Evolutionary conservation across 306 rosid genomes (phyloP), one percentile per base, ranked within the genome.

Genomic region (Glycine soja): DNA sequence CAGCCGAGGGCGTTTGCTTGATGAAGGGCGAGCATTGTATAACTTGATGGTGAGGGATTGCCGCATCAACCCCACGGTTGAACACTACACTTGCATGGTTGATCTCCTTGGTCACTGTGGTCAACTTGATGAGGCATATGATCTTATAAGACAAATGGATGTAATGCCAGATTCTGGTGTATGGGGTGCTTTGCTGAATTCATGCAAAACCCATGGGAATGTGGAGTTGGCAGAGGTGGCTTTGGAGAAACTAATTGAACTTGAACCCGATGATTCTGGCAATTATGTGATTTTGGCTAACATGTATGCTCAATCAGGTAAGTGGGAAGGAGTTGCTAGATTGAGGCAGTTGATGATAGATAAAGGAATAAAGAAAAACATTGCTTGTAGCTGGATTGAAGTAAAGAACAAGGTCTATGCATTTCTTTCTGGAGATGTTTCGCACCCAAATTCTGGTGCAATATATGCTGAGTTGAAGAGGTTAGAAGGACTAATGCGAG

Each of bases 301-400:
- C 80, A 89, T 92, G 85, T 89, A 91, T 72, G 95, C 93, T 50
- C 92, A 89, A 85, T 91, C 91, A 4, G 92, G 94, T n/a, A 89
- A 85, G 47, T 91, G 95, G 95, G 92, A 92, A 50, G 91, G 88
- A 81, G 95, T 89, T 82, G 87, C 90, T 68, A 89, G 90, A 34
- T 75, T 92, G 78, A 87, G 94, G 77, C 83, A 89, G 78, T 78
- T 87, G 72, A 88, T 89, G 94, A 88, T 85, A 40, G 83, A 88
- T 66, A 86, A 79, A 59, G 86, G 95, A 75, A 82, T 92, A 62
- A 88, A 85, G 89, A 92, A 92, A 84, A 89, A 83, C 89, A 88
- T 81, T 67, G 93, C 95, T 70, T 90, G 91, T 80, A 92, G 95
- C 81, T 90, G 95, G 97, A 90, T 90, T 70, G 91, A 92, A 88